phyloP scores from a whole-genome alignment of 805 yeast species.

The Nakazawaea ambrosiae region DNA sequence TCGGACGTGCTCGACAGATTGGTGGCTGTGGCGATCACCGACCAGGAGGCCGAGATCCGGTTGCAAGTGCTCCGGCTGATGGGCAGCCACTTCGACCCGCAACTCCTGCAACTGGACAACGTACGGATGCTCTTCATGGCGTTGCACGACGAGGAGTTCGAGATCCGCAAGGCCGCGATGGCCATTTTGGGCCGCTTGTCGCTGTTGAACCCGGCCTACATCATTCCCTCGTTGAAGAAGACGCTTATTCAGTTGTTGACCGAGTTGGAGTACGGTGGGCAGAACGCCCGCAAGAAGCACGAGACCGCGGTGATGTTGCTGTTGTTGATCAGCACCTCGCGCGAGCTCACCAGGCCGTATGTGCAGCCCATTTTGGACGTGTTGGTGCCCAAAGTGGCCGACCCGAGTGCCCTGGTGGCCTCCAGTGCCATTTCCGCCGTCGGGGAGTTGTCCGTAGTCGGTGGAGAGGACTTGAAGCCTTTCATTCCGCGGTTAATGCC shows the following conservation, averaged over 20 bases:
- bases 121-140: constrained; percentile 82
- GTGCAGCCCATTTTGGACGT: constrained; percentile 87
- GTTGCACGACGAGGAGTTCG: constrained; percentile 83
- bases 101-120: constrained; percentile 88
- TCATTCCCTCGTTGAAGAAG: constrained; percentile 87
- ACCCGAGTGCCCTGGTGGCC: constrained; percentile 65
- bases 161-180: constrained; percentile 72
- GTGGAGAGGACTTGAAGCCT: constrained; percentile 75
- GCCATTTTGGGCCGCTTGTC: constrained; percentile 79
- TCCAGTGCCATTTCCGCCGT: constrained; percentile 79
- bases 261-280: constrained; percentile 74
- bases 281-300: constrained; percentile 66
- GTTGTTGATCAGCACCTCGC: constrained; percentile 67
- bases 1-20: constrained; percentile 78
- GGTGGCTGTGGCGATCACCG: constrained; percentile 79
- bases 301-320: constrained; percentile 77
- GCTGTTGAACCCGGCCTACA: constrained; percentile 86
- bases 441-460: constrained; percentile 84
- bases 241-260: constrained; percentile 80
- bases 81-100: constrained; percentile 78
- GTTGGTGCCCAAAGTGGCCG: constrained; percentile 67
- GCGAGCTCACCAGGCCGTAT: constrained; percentile 82
- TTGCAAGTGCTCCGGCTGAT: constrained; percentile 69
- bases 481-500: constrained; percentile 81
- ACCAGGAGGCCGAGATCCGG: constrained; percentile 80